phyloP scores from a whole-genome alignment of 2,329 filamentous ascomycete species.

The Colletotrichum eleusines region DNA sequence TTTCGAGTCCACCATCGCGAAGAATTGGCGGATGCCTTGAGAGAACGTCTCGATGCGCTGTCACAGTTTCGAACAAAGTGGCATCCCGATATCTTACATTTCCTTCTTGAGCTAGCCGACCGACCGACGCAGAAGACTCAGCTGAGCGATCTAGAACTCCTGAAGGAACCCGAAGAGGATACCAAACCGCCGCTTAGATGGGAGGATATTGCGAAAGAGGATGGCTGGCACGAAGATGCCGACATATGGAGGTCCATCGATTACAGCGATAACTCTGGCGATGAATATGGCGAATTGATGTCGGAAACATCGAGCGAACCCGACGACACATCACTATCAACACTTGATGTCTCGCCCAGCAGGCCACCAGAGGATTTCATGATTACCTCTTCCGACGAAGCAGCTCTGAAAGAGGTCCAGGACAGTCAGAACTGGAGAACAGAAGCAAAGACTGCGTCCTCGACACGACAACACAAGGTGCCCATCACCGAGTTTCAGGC shows the following conservation, averaged over 20 bases:
- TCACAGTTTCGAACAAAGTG: constrained; percentile 67
- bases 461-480: constrained; percentile 36
- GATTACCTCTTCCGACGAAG: constrained; percentile 49
- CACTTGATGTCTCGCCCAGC: constrained; percentile 48
- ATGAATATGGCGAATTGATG: constrained; percentile 56
- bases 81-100: constrained; percentile 82
- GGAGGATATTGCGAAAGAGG: constrained; percentile 82
- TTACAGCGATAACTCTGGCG: constrained; percentile 76
- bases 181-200: constrained; percentile 72
- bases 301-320: constrained; percentile 52
- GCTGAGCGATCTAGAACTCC: constrained; percentile 70
- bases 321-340: constrained; percentile 53
- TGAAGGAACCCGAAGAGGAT: constrained; percentile 60
- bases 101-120: constrained; percentile 86
- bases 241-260: constrained; percentile 79
- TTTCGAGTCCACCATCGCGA: constrained; percentile 86
- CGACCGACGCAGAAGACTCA: constrained; percentile 78
- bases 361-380: constrained; percentile 49
- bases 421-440: constrained; percentile 62
- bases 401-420: constrained; percentile 50
- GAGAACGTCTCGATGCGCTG: constrained; percentile 69
- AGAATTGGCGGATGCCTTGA: constrained; percentile 79
- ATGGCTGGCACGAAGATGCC: constrained; percentile 76
- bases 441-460: constrained; percentile 6
- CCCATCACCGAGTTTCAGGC: constrained; percentile 39